Percentiles rank a stretch among this genome's conserved stretches.
Conservation (phyloP, 176 grass and related monocot genomes). For the Puccinellia tenuiflora region DNA sequence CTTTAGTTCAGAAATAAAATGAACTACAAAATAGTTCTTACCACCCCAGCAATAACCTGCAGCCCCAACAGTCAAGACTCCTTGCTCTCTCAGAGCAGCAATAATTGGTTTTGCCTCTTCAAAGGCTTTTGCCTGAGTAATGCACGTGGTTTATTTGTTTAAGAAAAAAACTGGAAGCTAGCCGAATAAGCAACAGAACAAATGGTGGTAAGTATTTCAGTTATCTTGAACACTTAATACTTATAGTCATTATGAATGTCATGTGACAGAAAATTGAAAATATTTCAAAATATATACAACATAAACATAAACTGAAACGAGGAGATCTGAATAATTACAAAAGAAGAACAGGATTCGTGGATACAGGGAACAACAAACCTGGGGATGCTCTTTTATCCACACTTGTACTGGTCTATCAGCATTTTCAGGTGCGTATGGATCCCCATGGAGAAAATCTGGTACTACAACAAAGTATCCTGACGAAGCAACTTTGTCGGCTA, state of each 20-base stretch:
- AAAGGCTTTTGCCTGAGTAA: constrained; percentile 58
- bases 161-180: not conserved
- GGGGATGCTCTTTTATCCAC: constrained; percentile 50
- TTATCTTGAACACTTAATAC: not conserved
- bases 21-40: constrained; percentile 32
- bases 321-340: not conserved
- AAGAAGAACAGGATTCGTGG: not conserved
- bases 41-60: constrained; percentile 90
- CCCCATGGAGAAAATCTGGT: constrained; percentile 72
- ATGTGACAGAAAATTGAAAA: not conserved
- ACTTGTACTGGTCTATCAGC: constrained; percentile 29
- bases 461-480: constrained; percentile 64
- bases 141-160: not conserved
- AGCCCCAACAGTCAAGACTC: constrained; percentile 50
- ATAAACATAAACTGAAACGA: not conserved
- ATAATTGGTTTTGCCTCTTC: constrained; percentile 71
- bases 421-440: constrained; percentile 45
- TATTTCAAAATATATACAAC: not conserved
- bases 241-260: not conserved
- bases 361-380: constrained; percentile 29
- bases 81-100: constrained; percentile 67
- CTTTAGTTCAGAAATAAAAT: not conserved
- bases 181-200: not conserved
- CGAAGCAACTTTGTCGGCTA: constrained; percentile 66
- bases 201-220: not conserved